Conservation (phyloP, 2,329 filamentous ascomycete genomes). For the Annulohypoxylon truncatum region DNA sequence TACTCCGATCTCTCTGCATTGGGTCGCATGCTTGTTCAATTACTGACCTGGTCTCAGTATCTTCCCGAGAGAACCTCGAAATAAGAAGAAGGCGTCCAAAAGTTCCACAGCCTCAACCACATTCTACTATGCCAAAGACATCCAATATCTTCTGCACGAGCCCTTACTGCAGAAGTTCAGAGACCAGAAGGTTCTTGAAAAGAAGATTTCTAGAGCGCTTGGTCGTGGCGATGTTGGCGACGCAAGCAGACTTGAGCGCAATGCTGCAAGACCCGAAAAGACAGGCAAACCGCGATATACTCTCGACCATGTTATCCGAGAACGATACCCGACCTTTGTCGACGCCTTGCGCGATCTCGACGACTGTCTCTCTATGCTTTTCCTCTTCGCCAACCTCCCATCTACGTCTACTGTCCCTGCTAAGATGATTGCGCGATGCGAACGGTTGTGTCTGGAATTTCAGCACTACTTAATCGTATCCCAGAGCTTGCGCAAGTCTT, state of each 20-base stretch:
- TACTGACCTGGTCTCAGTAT: conserved; percentile 61
- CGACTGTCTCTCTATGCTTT: conserved; percentile 96
- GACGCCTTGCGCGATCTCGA: conserved; percentile 95
- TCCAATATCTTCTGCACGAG: conserved; percentile 97
- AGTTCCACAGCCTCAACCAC: conserved; percentile 90
- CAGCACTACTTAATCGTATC: conserved; percentile 97
- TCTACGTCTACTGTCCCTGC: conserved; percentile 89
- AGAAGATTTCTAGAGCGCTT: conserved; percentile 95
- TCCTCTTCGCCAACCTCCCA: conserved; percentile 96
- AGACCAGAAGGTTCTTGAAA: conserved; percentile 95
- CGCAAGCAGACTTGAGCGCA: conserved; percentile 85
- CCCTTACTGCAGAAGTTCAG: conserved; percentile 94
- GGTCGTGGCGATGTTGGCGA: conserved; percentile 91
- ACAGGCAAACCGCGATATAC: conserved; percentile 90
- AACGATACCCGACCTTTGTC: conserved; percentile 96
- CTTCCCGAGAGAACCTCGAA: conserved; percentile 95
- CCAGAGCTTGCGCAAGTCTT: conserved; percentile 92
- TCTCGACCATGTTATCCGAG: conserved; percentile 96
- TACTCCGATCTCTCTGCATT: conserved; percentile 8
- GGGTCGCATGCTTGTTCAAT: neutral
- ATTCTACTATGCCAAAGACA: conserved; percentile 93
- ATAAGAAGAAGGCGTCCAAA: conserved; percentile 96
- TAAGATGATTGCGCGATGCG: conserved; percentile 95
- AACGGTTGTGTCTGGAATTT: conserved; percentile 93
- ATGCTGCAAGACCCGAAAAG: conserved; percentile 89